Evolutionary conservation across 306 rosid species (phyloP).

Genomic region (Cicer bijugum): DNA sequence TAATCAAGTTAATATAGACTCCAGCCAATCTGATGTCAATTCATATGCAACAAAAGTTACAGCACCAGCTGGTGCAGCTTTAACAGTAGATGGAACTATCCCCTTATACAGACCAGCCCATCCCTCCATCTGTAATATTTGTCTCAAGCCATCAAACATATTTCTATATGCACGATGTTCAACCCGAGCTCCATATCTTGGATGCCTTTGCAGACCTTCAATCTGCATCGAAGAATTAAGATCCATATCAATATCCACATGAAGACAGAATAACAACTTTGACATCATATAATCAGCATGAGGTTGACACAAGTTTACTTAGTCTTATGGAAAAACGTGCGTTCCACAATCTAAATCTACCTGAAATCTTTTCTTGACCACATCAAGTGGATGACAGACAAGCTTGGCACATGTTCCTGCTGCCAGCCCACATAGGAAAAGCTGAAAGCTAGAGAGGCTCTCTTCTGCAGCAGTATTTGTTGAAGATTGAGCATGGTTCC

Average conservation of each 20-base stretch:
- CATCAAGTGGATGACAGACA: conserved; percentile 97
- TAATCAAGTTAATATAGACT: conserved; percentile 60
- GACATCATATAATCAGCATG: conserved; percentile 25
- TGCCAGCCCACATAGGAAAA: conserved; percentile 82
- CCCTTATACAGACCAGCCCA: conserved; percentile 93
- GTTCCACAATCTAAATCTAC: conserved; percentile 45
- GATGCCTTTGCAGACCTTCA: conserved; percentile 92
- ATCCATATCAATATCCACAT: conserved; percentile 30
- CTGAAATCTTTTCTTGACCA: conserved; percentile 98
- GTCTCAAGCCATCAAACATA: conserved; percentile 74
- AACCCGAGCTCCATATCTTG: conserved; percentile 83
- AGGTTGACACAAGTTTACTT: not conserved
- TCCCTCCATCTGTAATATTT: conserved; percentile 70
- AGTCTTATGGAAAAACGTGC: not conserved
- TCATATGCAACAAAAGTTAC: conserved; percentile 94
- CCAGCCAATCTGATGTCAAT: conserved; percentile 74
- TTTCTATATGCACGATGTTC: conserved; percentile 78
- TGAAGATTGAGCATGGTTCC: conserved; percentile 61
- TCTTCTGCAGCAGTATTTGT: conserved; percentile 52
- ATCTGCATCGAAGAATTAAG: conserved; percentile 53
- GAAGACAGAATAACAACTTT: not conserved
- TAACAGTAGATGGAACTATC: conserved; percentile 79
- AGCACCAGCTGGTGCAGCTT: conserved; percentile 92
- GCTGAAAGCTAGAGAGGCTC: conserved; percentile 77
- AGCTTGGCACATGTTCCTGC: conserved; percentile 97